Percentiles rank a stretch among this genome's conserved stretches.
Conservation (phyloP, 2,329 filamentous ascomycete genomes). For the Meredithiella fracta region DNA sequence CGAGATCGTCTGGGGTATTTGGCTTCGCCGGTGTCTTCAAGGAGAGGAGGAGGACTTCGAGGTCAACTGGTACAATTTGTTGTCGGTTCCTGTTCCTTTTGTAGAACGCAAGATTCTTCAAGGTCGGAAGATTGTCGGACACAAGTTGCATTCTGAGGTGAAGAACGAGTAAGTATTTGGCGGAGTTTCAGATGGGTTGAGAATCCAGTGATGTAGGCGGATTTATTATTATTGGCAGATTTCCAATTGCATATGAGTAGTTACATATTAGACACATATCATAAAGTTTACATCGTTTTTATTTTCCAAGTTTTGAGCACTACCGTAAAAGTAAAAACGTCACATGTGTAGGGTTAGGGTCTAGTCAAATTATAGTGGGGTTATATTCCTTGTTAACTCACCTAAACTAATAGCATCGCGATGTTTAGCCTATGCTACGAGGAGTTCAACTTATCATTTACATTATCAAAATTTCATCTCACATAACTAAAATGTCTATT, state of each 20-base stretch:
- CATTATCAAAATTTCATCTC: neutral
- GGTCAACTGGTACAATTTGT: slow-evolving; percentile 49
- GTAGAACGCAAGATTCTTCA: slow-evolving; percentile 1
- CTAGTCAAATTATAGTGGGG: neutral
- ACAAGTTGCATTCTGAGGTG: neutral
- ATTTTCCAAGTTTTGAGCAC: no score
- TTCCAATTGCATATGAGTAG: no score
- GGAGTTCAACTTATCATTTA: no score
- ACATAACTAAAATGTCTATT: slow-evolving; percentile 55
- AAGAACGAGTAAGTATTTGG: slow-evolving; percentile 6
- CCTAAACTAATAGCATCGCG: neutral
- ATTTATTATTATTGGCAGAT: no score
- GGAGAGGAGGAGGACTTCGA: slow-evolving; percentile 54
- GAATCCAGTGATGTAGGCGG: no score
- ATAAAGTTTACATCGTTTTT: no score
- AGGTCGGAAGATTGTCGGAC: neutral
- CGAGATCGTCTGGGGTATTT: slow-evolving; percentile 71
- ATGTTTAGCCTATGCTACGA: neutral
- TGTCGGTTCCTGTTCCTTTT: slow-evolving; percentile 20
- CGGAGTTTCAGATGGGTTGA: neutral
- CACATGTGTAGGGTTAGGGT: neutral
- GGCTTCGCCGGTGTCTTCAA: slow-evolving; percentile 62
- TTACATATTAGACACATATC: no score
- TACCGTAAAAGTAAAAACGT: no score
- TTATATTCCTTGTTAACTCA: neutral